phyloP scores from a whole-genome alignment of 2,329 filamentous ascomycete species.

The Peltaster fructicola region DNA sequence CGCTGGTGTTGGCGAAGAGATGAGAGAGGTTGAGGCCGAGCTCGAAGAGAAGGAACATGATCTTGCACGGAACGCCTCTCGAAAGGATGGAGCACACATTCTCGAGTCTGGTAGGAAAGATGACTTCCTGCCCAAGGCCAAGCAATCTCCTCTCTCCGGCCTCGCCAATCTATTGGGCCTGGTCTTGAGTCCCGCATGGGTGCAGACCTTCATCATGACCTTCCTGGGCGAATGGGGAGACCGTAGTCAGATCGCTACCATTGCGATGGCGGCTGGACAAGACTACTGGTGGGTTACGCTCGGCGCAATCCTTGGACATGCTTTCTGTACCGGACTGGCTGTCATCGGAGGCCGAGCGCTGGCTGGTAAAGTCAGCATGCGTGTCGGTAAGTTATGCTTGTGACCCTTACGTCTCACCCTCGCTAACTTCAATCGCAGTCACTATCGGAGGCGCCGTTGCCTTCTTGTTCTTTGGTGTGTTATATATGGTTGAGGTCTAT shows the following conservation, averaged over 20 bases:
- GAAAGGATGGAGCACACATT: slow-evolving; percentile 47
- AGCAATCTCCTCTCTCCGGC: slow-evolving; percentile 31
- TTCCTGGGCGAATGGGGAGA: slow-evolving; percentile 98
- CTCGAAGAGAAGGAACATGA: slow-evolving; percentile 78
- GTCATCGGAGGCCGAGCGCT: slow-evolving; percentile 86
- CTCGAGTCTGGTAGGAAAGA: slow-evolving; percentile 31
- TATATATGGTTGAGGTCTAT: slow-evolving; percentile 59
- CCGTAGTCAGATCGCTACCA: slow-evolving; percentile 91
- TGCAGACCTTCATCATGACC: slow-evolving; percentile 98
- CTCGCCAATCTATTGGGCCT: slow-evolving; percentile 75
- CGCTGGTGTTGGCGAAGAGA: slow-evolving; percentile 87
- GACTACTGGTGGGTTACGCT: slow-evolving; percentile 98
- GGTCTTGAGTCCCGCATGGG: slow-evolving; percentile 87
- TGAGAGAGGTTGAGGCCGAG: slow-evolving; percentile 92
- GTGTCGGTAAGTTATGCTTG: slow-evolving; percentile 59
- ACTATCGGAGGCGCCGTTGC: slow-evolving; percentile 81
- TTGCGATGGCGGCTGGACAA: slow-evolving; percentile 94
- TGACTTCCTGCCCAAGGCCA: slow-evolving; percentile 6
- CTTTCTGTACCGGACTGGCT: slow-evolving; percentile 74
- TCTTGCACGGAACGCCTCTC: slow-evolving; percentile 49
- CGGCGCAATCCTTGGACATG: slow-evolving; percentile 73
- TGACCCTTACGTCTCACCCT: neutral
- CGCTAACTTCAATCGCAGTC: slow-evolving; percentile 35
- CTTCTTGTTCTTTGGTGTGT: slow-evolving; percentile 79
- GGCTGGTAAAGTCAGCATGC: slow-evolving; percentile 82